Percentiles rank a stretch among this genome's conserved stretches.
These are phyloP conservation scores for Russula ochroleuca DNA, from an alignment of 768 basidiomycete species.

Conservation along the genomic window DNA sequence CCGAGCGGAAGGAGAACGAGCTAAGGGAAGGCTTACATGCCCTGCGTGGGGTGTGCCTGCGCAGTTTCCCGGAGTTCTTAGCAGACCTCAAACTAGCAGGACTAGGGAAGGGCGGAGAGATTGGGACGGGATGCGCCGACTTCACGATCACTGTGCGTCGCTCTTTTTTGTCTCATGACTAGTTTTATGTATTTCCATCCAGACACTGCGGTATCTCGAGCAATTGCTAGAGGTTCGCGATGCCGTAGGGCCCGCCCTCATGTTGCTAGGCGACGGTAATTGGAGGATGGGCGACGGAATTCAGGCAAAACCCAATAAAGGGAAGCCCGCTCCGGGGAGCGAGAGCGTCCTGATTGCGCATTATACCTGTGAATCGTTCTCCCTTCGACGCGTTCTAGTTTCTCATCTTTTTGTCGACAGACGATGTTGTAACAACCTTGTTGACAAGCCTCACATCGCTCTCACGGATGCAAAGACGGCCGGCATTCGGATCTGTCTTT, in stretches of 20 bases:
- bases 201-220: constrained; percentile 69
- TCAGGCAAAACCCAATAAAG: constrained; percentile 43
- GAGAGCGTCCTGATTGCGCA: constrained; percentile 66
- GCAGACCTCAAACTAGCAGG: constrained; percentile 71
- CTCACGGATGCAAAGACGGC: constrained; percentile 55
- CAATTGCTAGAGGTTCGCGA: constrained; percentile 63
- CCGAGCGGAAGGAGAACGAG: constrained; percentile 52
- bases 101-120: constrained; percentile 51
- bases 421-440: constrained; percentile 68
- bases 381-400: background rate
- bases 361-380: constrained; percentile 55
- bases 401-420: constrained; percentile 36
- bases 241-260: constrained; percentile 61
- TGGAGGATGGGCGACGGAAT: constrained; percentile 91
- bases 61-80: constrained; percentile 81
- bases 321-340: constrained; percentile 48
- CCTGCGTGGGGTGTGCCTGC: constrained; percentile 63
- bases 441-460: constrained; percentile 57
- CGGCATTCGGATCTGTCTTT: constrained; percentile 69
- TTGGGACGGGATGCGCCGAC: constrained; percentile 61
- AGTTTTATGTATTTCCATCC: background rate
- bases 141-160: constrained; percentile 50
- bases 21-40: constrained; percentile 64
- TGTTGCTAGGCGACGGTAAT: constrained; percentile 78
- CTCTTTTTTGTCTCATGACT: background rate